Evolutionary conservation across 225 moss, liverwort and hornwort genomes (phyloP).

Genomic region (Pseudoscleropodium purum): DNA sequence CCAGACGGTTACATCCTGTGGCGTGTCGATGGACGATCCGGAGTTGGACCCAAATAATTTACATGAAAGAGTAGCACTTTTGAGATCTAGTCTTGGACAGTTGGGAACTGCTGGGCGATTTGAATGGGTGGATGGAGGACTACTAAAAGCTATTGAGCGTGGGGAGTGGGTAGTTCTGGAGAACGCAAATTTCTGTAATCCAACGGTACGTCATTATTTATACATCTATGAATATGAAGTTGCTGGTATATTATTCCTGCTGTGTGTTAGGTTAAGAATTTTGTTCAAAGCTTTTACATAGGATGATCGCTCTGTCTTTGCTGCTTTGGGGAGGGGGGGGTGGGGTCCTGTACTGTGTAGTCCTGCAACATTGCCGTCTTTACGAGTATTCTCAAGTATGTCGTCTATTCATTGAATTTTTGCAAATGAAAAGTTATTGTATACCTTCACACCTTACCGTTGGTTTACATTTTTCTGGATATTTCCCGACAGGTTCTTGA

Average conservation of each 20-base stretch:
- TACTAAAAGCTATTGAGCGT: constrained; percentile 75
- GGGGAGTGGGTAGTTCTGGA: constrained; percentile 98
- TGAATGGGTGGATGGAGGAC: constrained; percentile 95
- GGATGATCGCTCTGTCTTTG: background rate
- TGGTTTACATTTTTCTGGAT: background rate
- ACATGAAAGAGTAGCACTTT: constrained; percentile 23
- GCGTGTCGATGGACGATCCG: constrained; percentile 27
- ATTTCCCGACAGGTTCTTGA: constrained; percentile 74
- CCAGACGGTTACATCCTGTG: constrained; percentile 30
- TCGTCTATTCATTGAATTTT: background rate
- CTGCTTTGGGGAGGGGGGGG: background rate
- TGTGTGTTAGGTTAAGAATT: background rate
- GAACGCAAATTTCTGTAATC: constrained; percentile 94
- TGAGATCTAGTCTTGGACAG: constrained; percentile 55
- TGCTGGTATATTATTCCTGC: background rate
- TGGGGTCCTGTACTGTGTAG: background rate
- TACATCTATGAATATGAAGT: background rate
- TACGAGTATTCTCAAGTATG: background rate
- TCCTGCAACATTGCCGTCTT: background rate
- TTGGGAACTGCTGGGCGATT: constrained; percentile 71
- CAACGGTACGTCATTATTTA: constrained; percentile 53
- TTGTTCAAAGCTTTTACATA: background rate
- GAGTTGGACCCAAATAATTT: constrained; percentile 47
- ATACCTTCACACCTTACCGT: background rate
- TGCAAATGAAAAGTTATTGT: background rate